Percentiles rank a stretch among this genome's conserved stretches.
Evolutionary conservation across 352 stramenopile genomes (phyloP).

Genomic region (Saprolegnia diclina): DNA sequence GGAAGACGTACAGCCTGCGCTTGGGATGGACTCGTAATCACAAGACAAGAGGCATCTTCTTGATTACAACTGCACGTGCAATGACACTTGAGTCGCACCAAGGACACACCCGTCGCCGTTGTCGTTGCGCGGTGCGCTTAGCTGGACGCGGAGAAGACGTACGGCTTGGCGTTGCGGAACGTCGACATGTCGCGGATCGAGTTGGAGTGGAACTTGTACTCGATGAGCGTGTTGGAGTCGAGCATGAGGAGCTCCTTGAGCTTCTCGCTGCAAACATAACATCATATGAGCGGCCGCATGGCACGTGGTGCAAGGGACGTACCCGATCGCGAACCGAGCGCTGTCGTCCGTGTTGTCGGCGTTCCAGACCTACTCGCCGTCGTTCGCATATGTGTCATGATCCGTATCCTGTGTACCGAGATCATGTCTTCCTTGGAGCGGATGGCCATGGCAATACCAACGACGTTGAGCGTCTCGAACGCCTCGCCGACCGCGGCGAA

Average conservation of each 20-base stretch:
- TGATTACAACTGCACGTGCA: no score
- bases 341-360: slow-evolving; percentile 88
- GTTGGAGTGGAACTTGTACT: slow-evolving; percentile 93
- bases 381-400: neutral
- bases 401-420: slow-evolving; percentile 39
- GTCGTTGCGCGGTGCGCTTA: neutral
- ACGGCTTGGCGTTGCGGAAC: slow-evolving; percentile 90
- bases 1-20: no score
- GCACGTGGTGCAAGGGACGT: slow-evolving; percentile 24
- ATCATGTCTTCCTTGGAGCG: slow-evolving; percentile 93
- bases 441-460: slow-evolving; percentile 90
- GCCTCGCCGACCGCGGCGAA: slow-evolving; percentile 88
- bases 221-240: slow-evolving; percentile 90
- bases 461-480: slow-evolving; percentile 88
- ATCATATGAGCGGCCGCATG: slow-evolving; percentile 22
- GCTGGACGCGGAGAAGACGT: slow-evolving; percentile 74
- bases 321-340: slow-evolving; percentile 78
- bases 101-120: no score
- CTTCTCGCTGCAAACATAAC: slow-evolving; percentile 66
- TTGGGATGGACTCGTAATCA: no score
- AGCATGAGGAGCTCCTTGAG: slow-evolving; percentile 93
- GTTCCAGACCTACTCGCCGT: slow-evolving; percentile 70
- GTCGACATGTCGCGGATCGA: slow-evolving; percentile 91
- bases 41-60: no score
- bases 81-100: no score